Conservation (phyloP, 2,329 filamentous ascomycete species). For the Xylaria sp. region DNA sequence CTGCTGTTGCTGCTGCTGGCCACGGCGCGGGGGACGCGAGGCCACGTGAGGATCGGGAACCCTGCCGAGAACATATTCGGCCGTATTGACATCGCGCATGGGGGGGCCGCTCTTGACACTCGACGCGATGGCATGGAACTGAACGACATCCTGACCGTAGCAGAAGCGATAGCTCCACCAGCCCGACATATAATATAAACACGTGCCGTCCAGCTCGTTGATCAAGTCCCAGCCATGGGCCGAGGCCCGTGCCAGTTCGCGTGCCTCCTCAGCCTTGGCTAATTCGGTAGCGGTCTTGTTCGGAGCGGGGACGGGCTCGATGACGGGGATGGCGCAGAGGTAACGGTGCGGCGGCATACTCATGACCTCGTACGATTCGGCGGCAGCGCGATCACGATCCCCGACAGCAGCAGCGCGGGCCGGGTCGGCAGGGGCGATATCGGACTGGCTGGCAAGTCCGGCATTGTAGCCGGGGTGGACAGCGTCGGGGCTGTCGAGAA, state of each 20-base stretch:
- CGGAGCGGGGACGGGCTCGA: constrained; percentile 66
- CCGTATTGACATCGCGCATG: constrained; percentile 77
- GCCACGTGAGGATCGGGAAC: constrained; percentile 52
- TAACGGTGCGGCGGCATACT: constrained; percentile 75
- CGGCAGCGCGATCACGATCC: constrained; percentile 46
- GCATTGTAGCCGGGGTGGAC: constrained; percentile 52
- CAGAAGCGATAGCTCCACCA: constrained; percentile 99
- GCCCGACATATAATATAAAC: constrained; percentile 82
- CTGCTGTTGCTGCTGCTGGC: constrained; percentile 32
- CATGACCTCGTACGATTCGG: constrained; percentile 76
- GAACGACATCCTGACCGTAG: constrained; percentile 85
- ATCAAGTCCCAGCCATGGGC: constrained; percentile 83
- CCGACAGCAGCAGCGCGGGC: constrained; percentile 45
- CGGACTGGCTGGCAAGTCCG: constrained; percentile 46
- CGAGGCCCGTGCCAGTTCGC: constrained; percentile 80
- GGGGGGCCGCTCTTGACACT: constrained; percentile 76
- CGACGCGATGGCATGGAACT: constrained; percentile 85
- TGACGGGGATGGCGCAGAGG: constrained; percentile 83
- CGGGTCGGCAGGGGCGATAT: constrained; percentile 40
- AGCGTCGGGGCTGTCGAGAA: constrained; percentile 62
- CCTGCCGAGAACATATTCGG: constrained; percentile 80
- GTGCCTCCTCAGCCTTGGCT: constrained; percentile 78
- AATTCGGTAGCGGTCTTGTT: constrained; percentile 74
- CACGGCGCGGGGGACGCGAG: constrained; percentile 43
- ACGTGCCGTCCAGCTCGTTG: constrained; percentile 78